Base-by-base conservation (phyloP, 768 basidiomycete species). In the Kwoniella newhampshirensis region DNA sequence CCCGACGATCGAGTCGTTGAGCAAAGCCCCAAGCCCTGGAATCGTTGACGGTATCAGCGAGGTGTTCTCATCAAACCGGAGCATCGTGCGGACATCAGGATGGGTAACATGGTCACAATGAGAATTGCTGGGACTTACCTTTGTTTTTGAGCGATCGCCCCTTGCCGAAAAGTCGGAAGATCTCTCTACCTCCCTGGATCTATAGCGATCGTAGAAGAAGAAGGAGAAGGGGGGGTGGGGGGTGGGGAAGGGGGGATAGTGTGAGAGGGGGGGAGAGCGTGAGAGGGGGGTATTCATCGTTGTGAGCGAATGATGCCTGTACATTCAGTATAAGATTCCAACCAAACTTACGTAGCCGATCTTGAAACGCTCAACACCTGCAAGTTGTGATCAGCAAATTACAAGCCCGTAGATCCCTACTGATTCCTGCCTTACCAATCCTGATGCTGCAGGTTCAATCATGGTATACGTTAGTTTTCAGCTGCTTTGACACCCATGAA, bases 341-440 rank as follows among this genome's bases (percentile, higher is more conserved):
- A n/a, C n/a, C n/a, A 49, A 49, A 51, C 50, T 40, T 23, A 51
- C 50, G n/a, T 40, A 51, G 23, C 50, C 39, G 8, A 15, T 6
- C 18, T 21, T n/a, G 25, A 51, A 51, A 13, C 23, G 18, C 17
- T 39, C 35, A 11, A 51, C 50, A 20, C 50, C 48, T n/a, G 40
- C 18, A 32, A 42, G n/a, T n/a, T n/a, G n/a, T n/a, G n/a, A n/a
- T n/a, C n/a, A n/a, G n/a, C n/a, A n/a, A n/a, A n/a, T n/a, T n/a
- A n/a, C n/a, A n/a, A n/a, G n/a, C n/a, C n/a, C n/a, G n/a, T n/a
- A n/a, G n/a, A n/a, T n/a, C n/a, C n/a, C n/a, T n/a, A n/a, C n/a
- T n/a, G n/a, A n/a, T n/a, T n/a, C n/a, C n/a, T n/a, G n/a, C n/a
- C 40, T 42, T 42, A 42, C 40, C 40, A 42, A 42, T 42, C 7